These are phyloP conservation scores for Clarireedia paspali DNA, from an alignment of 2,329 filamentous ascomycete species.

Conservation along the genomic window DNA sequence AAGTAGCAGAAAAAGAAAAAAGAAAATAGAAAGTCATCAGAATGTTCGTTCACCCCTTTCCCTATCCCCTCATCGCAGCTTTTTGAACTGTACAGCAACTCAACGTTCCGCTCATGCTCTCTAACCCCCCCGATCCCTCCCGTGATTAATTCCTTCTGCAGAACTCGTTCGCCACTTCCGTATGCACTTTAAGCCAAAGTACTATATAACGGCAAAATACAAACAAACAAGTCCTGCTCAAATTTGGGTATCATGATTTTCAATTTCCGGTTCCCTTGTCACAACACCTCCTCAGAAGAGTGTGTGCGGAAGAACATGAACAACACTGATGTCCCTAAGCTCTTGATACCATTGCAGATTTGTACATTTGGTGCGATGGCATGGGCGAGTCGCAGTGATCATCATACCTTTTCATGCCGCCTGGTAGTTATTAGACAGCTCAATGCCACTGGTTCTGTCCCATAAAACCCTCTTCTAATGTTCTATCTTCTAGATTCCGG, in stretches of 20 bases:
- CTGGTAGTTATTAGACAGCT: slow-evolving; percentile 8
- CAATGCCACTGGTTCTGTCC: slow-evolving; percentile 63
- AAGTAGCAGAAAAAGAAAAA: background rate
- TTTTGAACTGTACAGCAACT: background rate
- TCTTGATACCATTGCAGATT: background rate
- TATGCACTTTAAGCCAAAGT: background rate
- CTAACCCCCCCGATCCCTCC: background rate
- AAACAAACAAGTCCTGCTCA: background rate
- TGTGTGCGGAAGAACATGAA: slow-evolving; percentile 7
- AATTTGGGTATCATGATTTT: slow-evolving; percentile 9
- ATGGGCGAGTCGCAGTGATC: background rate
- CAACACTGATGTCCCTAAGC: background rate
- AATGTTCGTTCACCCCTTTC: background rate
- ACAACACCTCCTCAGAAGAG: background rate
- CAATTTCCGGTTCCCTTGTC: slow-evolving; percentile 6
- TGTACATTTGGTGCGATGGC: background rate
- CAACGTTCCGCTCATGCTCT: background rate
- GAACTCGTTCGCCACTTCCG: background rate
- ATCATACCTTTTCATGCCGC: background rate
- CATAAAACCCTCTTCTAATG: slow-evolving; percentile 87
- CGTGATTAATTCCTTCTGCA: background rate
- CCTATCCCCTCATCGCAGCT: background rate
- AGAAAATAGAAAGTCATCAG: no score
- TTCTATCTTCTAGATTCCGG: slow-evolving; percentile 87
- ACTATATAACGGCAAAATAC: background rate